phyloP scores from a whole-genome alignment of 164 flowering plant species.

The Piper longum region DNA sequence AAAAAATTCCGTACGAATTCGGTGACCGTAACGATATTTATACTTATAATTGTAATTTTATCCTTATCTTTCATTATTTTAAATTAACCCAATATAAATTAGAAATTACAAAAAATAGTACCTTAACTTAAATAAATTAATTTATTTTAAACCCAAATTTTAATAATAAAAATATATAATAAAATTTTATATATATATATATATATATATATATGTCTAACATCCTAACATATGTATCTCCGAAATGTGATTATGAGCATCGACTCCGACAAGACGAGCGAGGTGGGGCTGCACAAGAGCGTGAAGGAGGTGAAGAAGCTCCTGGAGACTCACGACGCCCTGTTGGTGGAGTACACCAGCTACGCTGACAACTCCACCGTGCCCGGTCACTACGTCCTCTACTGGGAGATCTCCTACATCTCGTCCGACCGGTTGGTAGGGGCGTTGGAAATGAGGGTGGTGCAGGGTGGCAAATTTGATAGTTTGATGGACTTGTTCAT shows the following conservation, averaged over 20 bases:
- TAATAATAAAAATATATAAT: too few relatives aligned
- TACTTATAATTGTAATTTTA: too few relatives aligned
- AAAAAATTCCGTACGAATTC: too few relatives aligned
- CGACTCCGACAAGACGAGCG: constrained; percentile 79
- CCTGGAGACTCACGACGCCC: constrained; percentile 40
- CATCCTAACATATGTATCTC: too few relatives aligned
- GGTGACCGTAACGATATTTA: too few relatives aligned
- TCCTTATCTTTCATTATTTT: too few relatives aligned
- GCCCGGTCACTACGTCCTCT: constrained; percentile 79
- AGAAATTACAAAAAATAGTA: too few relatives aligned
- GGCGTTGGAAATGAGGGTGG: constrained; percentile 71
- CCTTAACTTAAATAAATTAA: too few relatives aligned
- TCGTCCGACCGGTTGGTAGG: constrained; percentile 51
- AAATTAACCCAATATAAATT: too few relatives aligned
- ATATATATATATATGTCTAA: too few relatives aligned
- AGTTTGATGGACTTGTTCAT: constrained; percentile 58
- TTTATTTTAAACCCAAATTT: too few relatives aligned
- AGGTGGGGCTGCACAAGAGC: constrained; percentile 69
- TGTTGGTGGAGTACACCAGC: constrained; percentile 78
- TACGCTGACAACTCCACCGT: constrained; percentile 55
- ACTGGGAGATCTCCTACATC: constrained; percentile 47
- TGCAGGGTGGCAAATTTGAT: constrained; percentile 55
- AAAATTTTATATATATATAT: too few relatives aligned
- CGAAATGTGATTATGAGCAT: constrained; percentile 66
- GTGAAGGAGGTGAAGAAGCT: constrained; percentile 39